These are phyloP conservation scores for Ilyonectria mors-panacis DNA, from an alignment of 2,329 filamentous ascomycete genomes.

Conservation along the genomic window DNA sequence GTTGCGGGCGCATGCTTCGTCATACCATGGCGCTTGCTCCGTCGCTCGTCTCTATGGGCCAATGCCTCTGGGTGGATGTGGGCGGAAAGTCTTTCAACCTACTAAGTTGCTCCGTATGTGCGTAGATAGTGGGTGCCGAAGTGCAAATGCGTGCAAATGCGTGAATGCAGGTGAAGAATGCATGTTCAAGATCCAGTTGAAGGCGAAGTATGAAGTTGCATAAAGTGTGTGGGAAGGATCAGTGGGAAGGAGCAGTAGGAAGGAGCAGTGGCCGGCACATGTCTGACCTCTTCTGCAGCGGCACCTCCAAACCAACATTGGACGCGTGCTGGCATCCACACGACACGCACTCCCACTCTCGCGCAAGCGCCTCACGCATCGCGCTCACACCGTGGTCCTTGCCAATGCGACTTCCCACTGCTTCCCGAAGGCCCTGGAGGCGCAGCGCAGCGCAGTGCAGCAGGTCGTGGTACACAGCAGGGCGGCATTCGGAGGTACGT, in stretches of 20 bases:
- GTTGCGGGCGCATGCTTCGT: constrained; percentile 20
- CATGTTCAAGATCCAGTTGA: constrained; percentile 5
- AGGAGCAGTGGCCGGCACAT: constrained; percentile 15
- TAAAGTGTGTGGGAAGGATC: constrained; percentile 7
- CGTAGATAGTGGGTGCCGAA: neutral
- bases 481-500: constrained; percentile 9
- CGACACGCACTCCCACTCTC: neutral
- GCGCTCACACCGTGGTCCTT: too few species aligned
- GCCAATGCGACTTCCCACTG: neutral
- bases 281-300: constrained; percentile 18
- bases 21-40: neutral
- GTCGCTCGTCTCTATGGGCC: constrained; percentile 11
- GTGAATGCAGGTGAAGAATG: constrained; percentile 4
- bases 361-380: neutral
- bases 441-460: constrained; percentile 1
- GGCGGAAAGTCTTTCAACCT: constrained; percentile 1
- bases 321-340: neutral
- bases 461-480: constrained; percentile 19
- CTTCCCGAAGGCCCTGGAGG: constrained; percentile 5
- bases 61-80: constrained; percentile 9
- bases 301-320: constrained; percentile 8
- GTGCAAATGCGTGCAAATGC: neutral
- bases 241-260: neutral
- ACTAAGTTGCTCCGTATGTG: neutral
- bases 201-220: neutral